These are phyloP conservation scores for Centella asiatica DNA, from an alignment of 129 eudicot species.

Conservation along the genomic window DNA sequence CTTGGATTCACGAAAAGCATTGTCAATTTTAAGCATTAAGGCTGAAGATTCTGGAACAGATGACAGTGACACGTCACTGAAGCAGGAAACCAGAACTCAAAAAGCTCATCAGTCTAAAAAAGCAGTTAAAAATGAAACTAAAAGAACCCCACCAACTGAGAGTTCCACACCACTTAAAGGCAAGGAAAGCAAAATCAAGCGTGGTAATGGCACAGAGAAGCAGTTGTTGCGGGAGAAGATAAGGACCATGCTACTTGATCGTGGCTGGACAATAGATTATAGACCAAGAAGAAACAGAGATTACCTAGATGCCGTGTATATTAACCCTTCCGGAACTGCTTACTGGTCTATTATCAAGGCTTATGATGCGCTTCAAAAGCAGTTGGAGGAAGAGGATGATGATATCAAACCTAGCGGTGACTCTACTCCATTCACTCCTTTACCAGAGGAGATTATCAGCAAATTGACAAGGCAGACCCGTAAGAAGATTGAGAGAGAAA, in stretches of 20 bases:
- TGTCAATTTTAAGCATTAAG: slow-evolving; percentile 20
- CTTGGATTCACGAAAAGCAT: slow-evolving; percentile 24
- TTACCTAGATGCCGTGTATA: slow-evolving; percentile 91
- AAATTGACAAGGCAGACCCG: slow-evolving; percentile 88
- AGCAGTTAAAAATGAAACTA: slow-evolving; percentile 34
- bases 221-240: slow-evolving; percentile 77
- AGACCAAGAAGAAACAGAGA: slow-evolving; percentile 94
- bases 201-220: slow-evolving; percentile 92
- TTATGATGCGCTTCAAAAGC: slow-evolving; percentile 88
- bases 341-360: slow-evolving; percentile 97
- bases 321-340: slow-evolving; percentile 87
- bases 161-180: slow-evolving; percentile 31
- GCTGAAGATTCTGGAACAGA: slow-evolving; percentile 29
- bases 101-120: slow-evolving; percentile 31
- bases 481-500: slow-evolving; percentile 74
- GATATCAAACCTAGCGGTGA: slow-evolving; percentile 34
- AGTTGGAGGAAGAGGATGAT: slow-evolving; percentile 43
- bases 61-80: slow-evolving; percentile 42
- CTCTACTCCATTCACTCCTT: slow-evolving; percentile 44
- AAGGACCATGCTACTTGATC: slow-evolving; percentile 71
- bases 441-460: slow-evolving; percentile 67
- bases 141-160: slow-evolving; percentile 29
- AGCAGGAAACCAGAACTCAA: slow-evolving; percentile 27
- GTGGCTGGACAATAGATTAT: slow-evolving; percentile 95
- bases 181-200: slow-evolving; percentile 67